Base-by-base conservation (phyloP, 768 basidiomycete species). In the Tephrocybe rancida region DNA sequence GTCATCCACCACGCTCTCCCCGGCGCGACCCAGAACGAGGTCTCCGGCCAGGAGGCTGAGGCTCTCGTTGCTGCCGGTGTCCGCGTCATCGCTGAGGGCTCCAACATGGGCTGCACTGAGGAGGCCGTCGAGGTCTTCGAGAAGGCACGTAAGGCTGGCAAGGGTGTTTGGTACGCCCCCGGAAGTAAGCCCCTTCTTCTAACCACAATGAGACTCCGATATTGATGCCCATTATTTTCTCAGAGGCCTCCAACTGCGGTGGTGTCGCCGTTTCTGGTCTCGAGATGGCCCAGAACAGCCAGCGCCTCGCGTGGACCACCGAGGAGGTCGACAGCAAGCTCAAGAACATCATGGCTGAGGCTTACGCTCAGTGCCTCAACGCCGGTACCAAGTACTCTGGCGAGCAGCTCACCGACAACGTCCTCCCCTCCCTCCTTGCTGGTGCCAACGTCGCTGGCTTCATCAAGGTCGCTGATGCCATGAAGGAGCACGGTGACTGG, bases 281-380 rank as follows among this genome's bases (percentile, higher is more conserved):
- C 57, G 88, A 89, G 75, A 88, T 89, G 87, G 83, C 85, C 2
- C 87, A 89, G 73, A 89, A 90, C 77, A 86, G 84, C 63, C 79
- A 83, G 64, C 74, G 83, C 30, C 77, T 84, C 42, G 74, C 78
- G 39, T 89, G 87, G 87, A 71, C 81, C 3, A 73, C 76, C 51
- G 69, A 75, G 55, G 83, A 85, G 60, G 87, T 90, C 47, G 88
- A 90, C 68, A 66, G 63, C 18, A 87, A 86, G 74, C 74, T 90
- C 50, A 83, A 85, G 70, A 71, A 72, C 50, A 89, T 89, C 73
- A 90, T 90, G 88, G 67, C 76, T 26, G 79, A 81, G 56, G 82
- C 82, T 68, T 90, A 80, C 71, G 56, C 77, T 52, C 75, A 73
- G 41, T 87, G 85, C 67, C 70, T 80, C 63, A 72, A 70, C 47